phyloP scores from a whole-genome alignment of 2,329 filamentous ascomycete species.

The Raffaelea deltoideospora region DNA sequence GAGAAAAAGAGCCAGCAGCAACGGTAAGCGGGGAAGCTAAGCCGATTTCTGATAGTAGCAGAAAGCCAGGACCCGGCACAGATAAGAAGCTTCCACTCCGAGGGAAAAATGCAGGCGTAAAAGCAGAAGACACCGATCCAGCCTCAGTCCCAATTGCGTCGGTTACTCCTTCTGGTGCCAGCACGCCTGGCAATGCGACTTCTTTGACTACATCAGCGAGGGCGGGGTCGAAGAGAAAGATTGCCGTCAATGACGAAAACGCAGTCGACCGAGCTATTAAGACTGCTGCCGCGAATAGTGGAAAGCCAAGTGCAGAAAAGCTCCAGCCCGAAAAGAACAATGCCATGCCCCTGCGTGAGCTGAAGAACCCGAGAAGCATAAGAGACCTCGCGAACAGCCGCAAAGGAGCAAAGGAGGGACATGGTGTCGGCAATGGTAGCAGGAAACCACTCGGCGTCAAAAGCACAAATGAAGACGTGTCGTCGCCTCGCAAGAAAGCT shows the following conservation, averaged over 20 bases:
- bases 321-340: slow-evolving; percentile 9
- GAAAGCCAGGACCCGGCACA: background rate
- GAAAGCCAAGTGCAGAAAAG: slow-evolving; percentile 8
- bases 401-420: slow-evolving; percentile 19
- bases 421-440: slow-evolving; percentile 11
- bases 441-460: slow-evolving; percentile 39
- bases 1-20: too few species aligned
- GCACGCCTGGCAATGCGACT: background rate
- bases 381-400: slow-evolving; percentile 29
- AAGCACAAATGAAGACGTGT: slow-evolving; percentile 43
- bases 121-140: background rate
- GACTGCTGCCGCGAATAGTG: slow-evolving; percentile 13
- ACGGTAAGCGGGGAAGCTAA: too few species aligned
- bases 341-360: slow-evolving; percentile 3
- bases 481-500: slow-evolving; percentile 38
- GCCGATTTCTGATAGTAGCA: too few species aligned
- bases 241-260: slow-evolving; percentile 37
- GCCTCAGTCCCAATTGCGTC: background rate
- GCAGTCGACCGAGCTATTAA: slow-evolving; percentile 20
- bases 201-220: slow-evolving; percentile 15
- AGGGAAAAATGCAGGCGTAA: background rate
- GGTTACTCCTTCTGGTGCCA: background rate
- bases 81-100: background rate
- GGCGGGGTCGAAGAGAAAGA: slow-evolving; percentile 42
- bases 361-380: slow-evolving; percentile 25